Percentiles rank a stretch among this genome's conserved stretches.
Conservation (phyloP, 768 basidiomycete species). For the Phylloporus sp. region DNA sequence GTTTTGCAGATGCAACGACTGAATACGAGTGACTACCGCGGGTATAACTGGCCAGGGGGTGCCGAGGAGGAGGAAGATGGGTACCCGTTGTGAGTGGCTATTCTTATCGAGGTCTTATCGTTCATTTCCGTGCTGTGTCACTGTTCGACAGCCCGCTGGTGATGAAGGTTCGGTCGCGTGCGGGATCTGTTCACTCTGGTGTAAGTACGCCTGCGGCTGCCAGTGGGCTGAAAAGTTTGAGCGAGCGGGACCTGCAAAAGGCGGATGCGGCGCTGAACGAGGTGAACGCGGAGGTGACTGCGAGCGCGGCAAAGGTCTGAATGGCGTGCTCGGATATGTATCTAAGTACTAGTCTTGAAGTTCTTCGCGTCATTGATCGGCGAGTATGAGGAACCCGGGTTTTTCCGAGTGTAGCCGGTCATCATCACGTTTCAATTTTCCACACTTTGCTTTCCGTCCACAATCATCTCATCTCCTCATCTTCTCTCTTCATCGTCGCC, state of each 20-base stretch:
- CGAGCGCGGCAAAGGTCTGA: too few relatives aligned
- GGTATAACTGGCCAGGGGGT: slow-evolving; percentile 50
- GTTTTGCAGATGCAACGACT: slow-evolving; percentile 73
- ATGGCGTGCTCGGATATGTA: slow-evolving; percentile 19
- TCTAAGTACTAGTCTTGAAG: too few relatives aligned
- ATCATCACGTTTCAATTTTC: background rate
- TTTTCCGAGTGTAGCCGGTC: slow-evolving; percentile 8
- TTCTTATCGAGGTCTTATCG: slow-evolving; percentile 12
- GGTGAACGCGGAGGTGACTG: background rate
- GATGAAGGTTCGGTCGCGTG: slow-evolving; percentile 83
- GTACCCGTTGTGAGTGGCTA: slow-evolving; percentile 72
- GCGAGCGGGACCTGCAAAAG: slow-evolving; percentile 79
- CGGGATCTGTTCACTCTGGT: slow-evolving; percentile 67
- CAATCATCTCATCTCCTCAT: background rate
- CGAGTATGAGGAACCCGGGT: slow-evolving; percentile 13
- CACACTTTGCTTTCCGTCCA: background rate
- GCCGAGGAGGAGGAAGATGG: slow-evolving; percentile 84
- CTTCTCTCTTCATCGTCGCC: slow-evolving; percentile 2
- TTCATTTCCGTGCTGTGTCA: slow-evolving; percentile 6
- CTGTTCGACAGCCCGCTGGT: slow-evolving; percentile 69
- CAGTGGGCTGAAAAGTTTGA: slow-evolving; percentile 71
- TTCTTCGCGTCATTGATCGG: background rate
- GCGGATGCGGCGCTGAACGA: slow-evolving; percentile 79
- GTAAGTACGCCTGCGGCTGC: slow-evolving; percentile 87
- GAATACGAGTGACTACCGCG: slow-evolving; percentile 78